Base-by-base conservation (phyloP, 164 flowering plant species). In the Magnolia officinalis region DNA sequence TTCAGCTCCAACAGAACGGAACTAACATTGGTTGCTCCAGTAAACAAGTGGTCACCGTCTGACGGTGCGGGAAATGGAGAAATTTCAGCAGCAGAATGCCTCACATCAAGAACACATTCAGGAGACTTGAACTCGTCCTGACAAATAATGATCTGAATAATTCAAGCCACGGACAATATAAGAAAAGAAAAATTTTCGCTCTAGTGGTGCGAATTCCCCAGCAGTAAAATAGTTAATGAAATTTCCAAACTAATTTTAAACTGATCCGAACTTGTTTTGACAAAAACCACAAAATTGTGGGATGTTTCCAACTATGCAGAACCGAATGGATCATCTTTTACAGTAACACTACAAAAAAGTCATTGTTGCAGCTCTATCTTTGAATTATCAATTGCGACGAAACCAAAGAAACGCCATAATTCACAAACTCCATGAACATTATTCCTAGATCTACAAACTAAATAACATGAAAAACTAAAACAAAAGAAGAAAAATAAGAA, bases 1-100 rank as follows among this genome's bases (percentile, higher is more conserved):
- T 70, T 69, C 78, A n/a, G 79, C 78, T 76, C 20, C 16, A 50
- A 24, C n/a, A 37, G 45, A 37, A 37, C 6, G 45, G 45, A 37
- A 4, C 45, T 37, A 37, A 37, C 45, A 18, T 63, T 5, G 6
- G 45, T 37, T 5, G 6, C 45, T 37, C 45, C 45, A 37, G 45
- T 63, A 73, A 66, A 72, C 45, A 23, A 50, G 50, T 26, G 20
- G 20, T 29, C 21, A 2, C 75, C 8, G 20, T 31, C 16, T 37
- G 26, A 72, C 24, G 14, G 66, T 23, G 64, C 26, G 31, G 66
- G 63, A 69, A 70, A 50, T 59, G 21, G 23, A 72, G 31, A 19
- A 50, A 37, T 20, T 68, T 50, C 71, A n/a, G 55, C 26, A 8
- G 3, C 78, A 68, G 8, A 67, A n/a, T 9, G 52, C 82, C 71